phyloP scores from a whole-genome alignment of 1,139 yeast species.

The Taphrina wiesneri region DNA sequence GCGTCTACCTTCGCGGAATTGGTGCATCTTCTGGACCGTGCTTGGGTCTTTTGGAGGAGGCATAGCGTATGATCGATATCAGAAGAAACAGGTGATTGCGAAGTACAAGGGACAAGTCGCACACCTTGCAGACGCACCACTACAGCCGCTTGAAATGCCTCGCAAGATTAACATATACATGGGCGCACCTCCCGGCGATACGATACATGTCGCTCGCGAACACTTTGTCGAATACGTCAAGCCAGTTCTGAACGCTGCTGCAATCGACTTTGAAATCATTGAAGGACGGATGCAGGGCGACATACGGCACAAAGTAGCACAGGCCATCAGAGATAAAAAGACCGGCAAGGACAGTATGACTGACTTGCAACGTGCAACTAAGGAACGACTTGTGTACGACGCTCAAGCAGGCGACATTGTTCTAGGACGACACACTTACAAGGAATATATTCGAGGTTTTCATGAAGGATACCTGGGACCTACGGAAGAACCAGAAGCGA shows the following conservation, averaged over 20 bases:
- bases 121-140: conserved; percentile 50
- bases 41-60: conserved; percentile 69
- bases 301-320: conserved; percentile 77
- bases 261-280: conserved; percentile 79
- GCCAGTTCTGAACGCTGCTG: conserved; percentile 83
- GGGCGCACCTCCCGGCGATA: conserved; percentile 97
- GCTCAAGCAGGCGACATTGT: conserved; percentile 72
- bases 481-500: conserved; percentile 29
- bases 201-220: conserved; percentile 69
- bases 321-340: conserved; percentile 70
- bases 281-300: conserved; percentile 82
- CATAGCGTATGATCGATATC: conserved; percentile 71
- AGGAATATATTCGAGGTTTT: conserved; percentile 84
- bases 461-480: conserved; percentile 90
- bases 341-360: conserved; percentile 37
- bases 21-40: conserved; percentile 86
- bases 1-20: conserved; percentile 78
- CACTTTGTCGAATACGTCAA: conserved; percentile 75
- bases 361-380: conserved; percentile 36
- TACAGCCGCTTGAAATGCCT: conserved; percentile 56
- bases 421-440: conserved; percentile 92
- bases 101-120: conserved; percentile 67
- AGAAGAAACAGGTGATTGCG: conserved; percentile 66
- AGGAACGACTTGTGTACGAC: conserved; percentile 38
- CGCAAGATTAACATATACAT: conserved; percentile 78